phyloP scores from a whole-genome alignment of 139 green algal species.

The Picochlorum costavermella region DNA sequence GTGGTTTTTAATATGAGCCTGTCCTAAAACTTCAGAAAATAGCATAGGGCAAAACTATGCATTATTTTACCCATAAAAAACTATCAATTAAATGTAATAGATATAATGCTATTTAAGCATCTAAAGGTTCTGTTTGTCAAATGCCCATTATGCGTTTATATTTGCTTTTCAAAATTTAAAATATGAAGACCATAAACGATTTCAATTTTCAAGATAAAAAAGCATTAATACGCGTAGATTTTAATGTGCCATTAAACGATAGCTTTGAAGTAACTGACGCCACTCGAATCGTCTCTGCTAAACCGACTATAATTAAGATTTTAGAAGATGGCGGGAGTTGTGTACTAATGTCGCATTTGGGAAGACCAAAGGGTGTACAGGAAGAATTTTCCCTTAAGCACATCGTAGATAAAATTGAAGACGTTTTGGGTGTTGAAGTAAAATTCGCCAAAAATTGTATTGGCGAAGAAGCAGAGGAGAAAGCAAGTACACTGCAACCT shows the following conservation, averaged over 20 bases:
- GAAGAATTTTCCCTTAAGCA: conserved; percentile 63
- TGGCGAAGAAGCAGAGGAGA: conserved; percentile 61
- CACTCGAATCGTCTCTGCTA: conserved; percentile 89
- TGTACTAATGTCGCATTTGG: conserved; percentile 90
- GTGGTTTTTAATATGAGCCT: too few species aligned
- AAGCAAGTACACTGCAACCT: conserved; percentile 58
- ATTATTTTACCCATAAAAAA: too few species aligned
- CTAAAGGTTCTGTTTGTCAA: too few species aligned
- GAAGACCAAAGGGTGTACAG: conserved; percentile 87
- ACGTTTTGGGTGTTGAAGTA: conserved; percentile 72
- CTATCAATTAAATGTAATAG: too few species aligned
- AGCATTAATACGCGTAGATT: conserved; percentile 69
- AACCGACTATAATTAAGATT: conserved; percentile 74
- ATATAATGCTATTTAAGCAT: too few species aligned
- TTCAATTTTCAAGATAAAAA: background rate
- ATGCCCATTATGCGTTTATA: too few species aligned
- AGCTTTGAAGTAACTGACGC: conserved; percentile 85
- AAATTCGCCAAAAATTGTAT: conserved; percentile 91
- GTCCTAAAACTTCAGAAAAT: too few species aligned
- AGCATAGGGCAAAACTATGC: too few species aligned
- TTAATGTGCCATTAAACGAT: conserved; percentile 91
- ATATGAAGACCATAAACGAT: too few species aligned
- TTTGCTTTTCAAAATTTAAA: too few species aligned
- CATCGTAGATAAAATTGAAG: conserved; percentile 59
- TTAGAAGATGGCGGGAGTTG: conserved; percentile 91